These are phyloP conservation scores for Epichloe brachyelytri DNA, from an alignment of 2,329 filamentous ascomycete genomes.

Conservation along the genomic window DNA sequence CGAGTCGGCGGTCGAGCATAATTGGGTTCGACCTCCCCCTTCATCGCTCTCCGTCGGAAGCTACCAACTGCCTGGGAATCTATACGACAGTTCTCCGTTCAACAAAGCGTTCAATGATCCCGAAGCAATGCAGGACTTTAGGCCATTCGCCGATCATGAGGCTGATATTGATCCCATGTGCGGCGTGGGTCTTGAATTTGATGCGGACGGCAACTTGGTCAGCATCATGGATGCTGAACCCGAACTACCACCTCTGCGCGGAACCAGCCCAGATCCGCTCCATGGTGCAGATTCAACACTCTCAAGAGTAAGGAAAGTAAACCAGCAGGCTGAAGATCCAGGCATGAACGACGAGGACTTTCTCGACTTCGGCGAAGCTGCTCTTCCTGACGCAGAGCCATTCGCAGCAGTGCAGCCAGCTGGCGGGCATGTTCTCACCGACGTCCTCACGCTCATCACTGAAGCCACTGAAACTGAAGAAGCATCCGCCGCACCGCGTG, in stretches of 20 bases:
- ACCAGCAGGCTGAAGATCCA: neutral
- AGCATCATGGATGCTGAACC: conserved; percentile 27
- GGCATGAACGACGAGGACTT: conserved; percentile 9
- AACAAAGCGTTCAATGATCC: conserved; percentile 10
- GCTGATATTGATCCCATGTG: conserved; percentile 23
- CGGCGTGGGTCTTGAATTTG: conserved; percentile 36
- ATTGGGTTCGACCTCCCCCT: conserved; percentile 20
- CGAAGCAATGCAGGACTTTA: conserved; percentile 13
- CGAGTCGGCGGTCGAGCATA: conserved; percentile 14
- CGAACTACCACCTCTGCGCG: conserved; percentile 28
- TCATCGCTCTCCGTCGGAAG: conserved; percentile 22
- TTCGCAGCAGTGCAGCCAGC: conserved; percentile 18
- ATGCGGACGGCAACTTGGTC: conserved; percentile 36
- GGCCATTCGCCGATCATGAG: conserved; percentile 27
- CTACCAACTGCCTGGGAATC: conserved; percentile 21
- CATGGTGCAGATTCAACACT: neutral
- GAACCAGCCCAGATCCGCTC: conserved; percentile 2
- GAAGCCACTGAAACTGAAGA: conserved; percentile 12
- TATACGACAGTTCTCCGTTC: conserved; percentile 20
- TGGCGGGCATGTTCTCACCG: conserved; percentile 5
- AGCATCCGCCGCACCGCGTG: conserved; percentile 10
- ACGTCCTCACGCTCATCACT: conserved; percentile 10
- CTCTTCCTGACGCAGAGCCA: conserved; percentile 24
- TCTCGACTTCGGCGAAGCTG: conserved; percentile 24
- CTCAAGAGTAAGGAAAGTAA: neutral